These are phyloP conservation scores for Penicillium sp. DNA, from an alignment of 2,329 filamentous ascomycete genomes.

Conservation along the genomic window DNA sequence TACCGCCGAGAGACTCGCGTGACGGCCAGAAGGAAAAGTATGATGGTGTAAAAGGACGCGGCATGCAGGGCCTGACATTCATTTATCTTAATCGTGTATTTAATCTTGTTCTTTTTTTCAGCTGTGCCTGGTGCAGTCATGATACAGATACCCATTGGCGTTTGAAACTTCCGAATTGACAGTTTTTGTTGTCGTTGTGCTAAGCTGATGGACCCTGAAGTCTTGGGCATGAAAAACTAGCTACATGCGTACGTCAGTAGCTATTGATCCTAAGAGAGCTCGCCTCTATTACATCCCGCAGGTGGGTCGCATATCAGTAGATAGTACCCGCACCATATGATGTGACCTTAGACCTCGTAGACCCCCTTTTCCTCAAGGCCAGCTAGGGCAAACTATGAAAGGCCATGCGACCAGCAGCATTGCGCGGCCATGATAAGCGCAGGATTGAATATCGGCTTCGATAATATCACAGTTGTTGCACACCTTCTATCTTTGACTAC, in stretches of 20 bases:
- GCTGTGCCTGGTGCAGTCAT: slow-evolving; percentile 12
- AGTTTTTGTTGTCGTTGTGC: background rate
- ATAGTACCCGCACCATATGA: background rate
- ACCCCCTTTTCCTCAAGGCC: background rate
- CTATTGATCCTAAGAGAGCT: background rate
- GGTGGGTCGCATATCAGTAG: background rate
- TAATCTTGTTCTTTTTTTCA: slow-evolving; percentile 10
- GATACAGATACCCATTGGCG: slow-evolving; percentile 25
- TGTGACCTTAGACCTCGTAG: background rate
- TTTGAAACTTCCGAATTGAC: background rate
- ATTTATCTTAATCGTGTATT: slow-evolving; percentile 11
- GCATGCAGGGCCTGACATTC: background rate
- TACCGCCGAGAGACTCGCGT: slow-evolving; percentile 33
- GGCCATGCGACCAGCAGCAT: background rate
- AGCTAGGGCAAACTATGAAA: background rate
- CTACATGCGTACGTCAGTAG: background rate
- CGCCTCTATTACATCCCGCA: background rate
- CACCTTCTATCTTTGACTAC: background rate
- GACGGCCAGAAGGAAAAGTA: slow-evolving; percentile 39
- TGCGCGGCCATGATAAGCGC: background rate
- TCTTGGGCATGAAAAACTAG: background rate
- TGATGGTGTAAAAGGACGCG: slow-evolving; percentile 35
- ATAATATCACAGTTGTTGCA: background rate
- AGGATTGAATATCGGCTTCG: background rate
- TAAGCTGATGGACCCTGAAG: background rate